A percentile compares a stretch with the other conserved stretches of the same genome.
phyloP scores from a whole-genome alignment of 768 basidiomycete species.

The Lactarius evosmus region DNA sequence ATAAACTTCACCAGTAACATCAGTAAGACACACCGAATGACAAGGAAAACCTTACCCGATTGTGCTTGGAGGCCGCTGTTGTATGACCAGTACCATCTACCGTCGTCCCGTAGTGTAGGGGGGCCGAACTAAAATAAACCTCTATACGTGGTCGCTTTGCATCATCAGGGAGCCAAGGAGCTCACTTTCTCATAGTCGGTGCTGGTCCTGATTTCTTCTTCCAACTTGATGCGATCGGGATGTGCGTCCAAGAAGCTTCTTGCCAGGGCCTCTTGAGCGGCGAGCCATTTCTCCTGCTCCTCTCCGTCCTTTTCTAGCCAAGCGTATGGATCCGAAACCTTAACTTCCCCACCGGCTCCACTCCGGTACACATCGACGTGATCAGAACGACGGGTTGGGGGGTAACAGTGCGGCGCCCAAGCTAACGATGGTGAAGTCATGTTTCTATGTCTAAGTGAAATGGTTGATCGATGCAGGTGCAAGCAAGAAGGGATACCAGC shows the following conservation, averaged over 20 bases:
- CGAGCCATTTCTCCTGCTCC: conserved; percentile 65
- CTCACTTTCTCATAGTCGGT: conserved; percentile 42
- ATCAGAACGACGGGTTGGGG: conserved; percentile 59
- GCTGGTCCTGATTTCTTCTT: conserved; percentile 54
- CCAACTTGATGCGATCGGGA: conserved; percentile 54
- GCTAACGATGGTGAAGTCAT: conserved; percentile 34
- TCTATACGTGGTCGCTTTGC: background rate
- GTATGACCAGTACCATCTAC: conserved; percentile 77
- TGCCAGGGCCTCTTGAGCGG: conserved; percentile 57
- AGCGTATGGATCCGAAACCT: conserved; percentile 65
- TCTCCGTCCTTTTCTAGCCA: conserved; percentile 66
- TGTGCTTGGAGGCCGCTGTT: conserved; percentile 78
- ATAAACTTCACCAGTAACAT: conserved; percentile 42
- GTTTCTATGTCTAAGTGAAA: conserved; percentile 8
- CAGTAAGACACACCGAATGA: background rate
- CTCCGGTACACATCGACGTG: conserved; percentile 69
- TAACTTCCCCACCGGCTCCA: conserved; percentile 56
- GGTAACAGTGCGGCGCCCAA: conserved; percentile 62
- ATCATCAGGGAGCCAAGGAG: background rate
- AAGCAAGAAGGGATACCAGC: background rate
- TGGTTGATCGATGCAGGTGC: background rate
- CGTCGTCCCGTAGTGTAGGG: conserved; percentile 59
- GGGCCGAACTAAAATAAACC: conserved; percentile 51
- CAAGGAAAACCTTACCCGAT: conserved; percentile 34
- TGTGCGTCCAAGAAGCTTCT: conserved; percentile 60